A percentile compares a stretch with the other conserved stretches of the same genome.
phyloP scores from a whole-genome alignment of 2,329 filamentous ascomycete genomes.

The Bipolaris sorokiniana region DNA sequence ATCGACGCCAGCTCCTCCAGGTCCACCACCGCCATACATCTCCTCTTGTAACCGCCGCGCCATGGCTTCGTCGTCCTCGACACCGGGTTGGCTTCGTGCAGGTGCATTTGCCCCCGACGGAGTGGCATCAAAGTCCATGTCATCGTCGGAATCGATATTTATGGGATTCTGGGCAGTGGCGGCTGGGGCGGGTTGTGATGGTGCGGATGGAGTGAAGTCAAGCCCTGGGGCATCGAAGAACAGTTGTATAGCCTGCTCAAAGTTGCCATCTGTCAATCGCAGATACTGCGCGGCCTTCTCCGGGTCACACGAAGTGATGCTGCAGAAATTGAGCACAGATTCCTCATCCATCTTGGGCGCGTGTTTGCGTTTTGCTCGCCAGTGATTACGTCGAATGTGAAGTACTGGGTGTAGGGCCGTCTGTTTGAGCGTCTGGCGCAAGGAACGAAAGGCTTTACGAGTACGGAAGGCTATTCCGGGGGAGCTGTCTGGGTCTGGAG shows the following conservation, averaged over 20 bases:
- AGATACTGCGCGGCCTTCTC: slow-evolving; percentile 83
- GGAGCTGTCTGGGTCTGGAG: not conserved
- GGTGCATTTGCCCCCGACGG: slow-evolving; percentile 38
- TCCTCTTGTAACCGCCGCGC: slow-evolving; percentile 91
- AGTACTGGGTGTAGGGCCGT: not conserved
- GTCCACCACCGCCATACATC: slow-evolving; percentile 69
- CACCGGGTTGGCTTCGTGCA: slow-evolving; percentile 39
- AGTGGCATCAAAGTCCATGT: slow-evolving; percentile 58
- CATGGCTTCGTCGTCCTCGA: slow-evolving; percentile 93
- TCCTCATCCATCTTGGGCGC: slow-evolving; percentile 54
- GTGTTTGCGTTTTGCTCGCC: slow-evolving; percentile 5
- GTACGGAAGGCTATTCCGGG: slow-evolving; percentile 3
- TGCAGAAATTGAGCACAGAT: slow-evolving; percentile 74
- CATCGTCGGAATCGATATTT: slow-evolving; percentile 78
- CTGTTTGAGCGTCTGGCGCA: not conserved
- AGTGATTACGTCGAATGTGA: not conserved
- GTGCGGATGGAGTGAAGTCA: slow-evolving; percentile 53
- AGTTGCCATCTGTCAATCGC: slow-evolving; percentile 80
- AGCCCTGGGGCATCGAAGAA: slow-evolving; percentile 89
- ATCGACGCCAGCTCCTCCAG: slow-evolving; percentile 53
- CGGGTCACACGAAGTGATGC: slow-evolving; percentile 77
- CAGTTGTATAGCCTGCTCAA: slow-evolving; percentile 84
- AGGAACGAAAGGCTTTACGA: not conserved
- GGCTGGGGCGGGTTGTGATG: slow-evolving; percentile 45
- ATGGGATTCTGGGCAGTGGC: slow-evolving; percentile 63